Evolutionary conservation across 2,329 filamentous ascomycete species (phyloP), one percentile per base, ranked within the genome.

Genomic region (Thelonectria discophora): DNA sequence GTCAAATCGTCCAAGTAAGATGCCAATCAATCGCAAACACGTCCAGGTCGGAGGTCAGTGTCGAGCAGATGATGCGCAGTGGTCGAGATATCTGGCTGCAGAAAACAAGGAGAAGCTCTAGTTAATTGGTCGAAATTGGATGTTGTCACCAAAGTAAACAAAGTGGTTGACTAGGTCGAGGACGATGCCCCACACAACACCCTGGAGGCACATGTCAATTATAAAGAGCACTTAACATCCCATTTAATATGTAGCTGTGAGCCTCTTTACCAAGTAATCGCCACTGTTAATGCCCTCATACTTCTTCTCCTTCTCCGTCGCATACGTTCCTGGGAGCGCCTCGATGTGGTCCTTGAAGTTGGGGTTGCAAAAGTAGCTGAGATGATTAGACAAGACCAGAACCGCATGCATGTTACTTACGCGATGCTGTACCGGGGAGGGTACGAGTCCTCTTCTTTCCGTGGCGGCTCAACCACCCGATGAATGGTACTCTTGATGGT

Each of bases 401-500:
- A 3, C 5, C 56, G 2, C n/a, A 5, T 6, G 5, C 17, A 10
- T 10, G 15, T 1, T n/a, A 81, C 84, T 73, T 69, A 97, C 69
- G 93, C 94, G 73, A 97, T 90, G 70, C 90, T 94, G 73, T 97
- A 97, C 40, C 91, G 83, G 1, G 92, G 83, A 1, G 93, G 92
- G 75, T 96, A 90, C 40, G 81, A 78, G 15, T 82, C 83, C 8
- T 78, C 79, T 3, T 79, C 80, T 4, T 82, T 83, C 15, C 81
- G 80, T 1, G 92, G 91, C 2, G 94, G 94, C 78, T 97, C 91
- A 5, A 97, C 91, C 1, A 97, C 94, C 11, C 93, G 88, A 77
- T 97, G 94, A 62, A 93, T 87, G 4, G 94, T 97, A 73, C 91
- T 94, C 79, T 91, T 93, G 79, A 97, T 97, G 5, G 86, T 90